Evolutionary conservation across 2,329 filamentous ascomycete species (phyloP), one percentile per base, ranked within the genome.

Genomic region (Emydomyces testavorans): DNA sequence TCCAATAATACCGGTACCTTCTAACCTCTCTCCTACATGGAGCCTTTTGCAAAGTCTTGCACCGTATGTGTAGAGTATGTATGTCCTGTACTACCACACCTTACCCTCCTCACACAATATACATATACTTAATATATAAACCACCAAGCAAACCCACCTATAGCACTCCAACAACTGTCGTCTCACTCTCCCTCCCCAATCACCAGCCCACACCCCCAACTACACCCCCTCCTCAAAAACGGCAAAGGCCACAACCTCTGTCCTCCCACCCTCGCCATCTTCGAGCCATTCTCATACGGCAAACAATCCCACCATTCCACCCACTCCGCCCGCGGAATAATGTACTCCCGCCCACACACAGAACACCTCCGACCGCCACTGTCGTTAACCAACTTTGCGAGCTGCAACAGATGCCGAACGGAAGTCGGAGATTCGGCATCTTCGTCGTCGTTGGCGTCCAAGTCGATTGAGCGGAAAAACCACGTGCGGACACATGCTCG

Each of bases 241-340:
- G 68, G 68, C 43, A 70, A 53, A 15, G 66, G 64, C 6, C 61
- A 60, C 23, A 66, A 46, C 34, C 50, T 55, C 49, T 66, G 61
- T 4, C 59, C 59, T 1, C 56, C 53, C 21, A 50, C 46, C 13
- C 64, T 58, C 4, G 60, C 54, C n/a, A 56, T 52, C 53, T 65
- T 64, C 43, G 62, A 54, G 2, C 62, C 62, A 38, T 62, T 67
- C 51, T 68, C 66, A 50, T 62, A 61, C 1, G 64, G 64, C 11
- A 56, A 60, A 46, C 64, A 63, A 50, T 68, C 65, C 65, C 65
- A 68, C 66, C 66, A 68, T 51, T 71, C 69, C 16, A 69, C 57
- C 67, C 69, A 71, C 52, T 67, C 60, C 0, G 63, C 59, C 7
- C 68, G 64, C 13, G 68, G 61, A 42, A 69, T 58, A 4, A 72